phyloP scores from a whole-genome alignment of 352 stramenopile genomes.

The Phytopythium mirpurense region DNA sequence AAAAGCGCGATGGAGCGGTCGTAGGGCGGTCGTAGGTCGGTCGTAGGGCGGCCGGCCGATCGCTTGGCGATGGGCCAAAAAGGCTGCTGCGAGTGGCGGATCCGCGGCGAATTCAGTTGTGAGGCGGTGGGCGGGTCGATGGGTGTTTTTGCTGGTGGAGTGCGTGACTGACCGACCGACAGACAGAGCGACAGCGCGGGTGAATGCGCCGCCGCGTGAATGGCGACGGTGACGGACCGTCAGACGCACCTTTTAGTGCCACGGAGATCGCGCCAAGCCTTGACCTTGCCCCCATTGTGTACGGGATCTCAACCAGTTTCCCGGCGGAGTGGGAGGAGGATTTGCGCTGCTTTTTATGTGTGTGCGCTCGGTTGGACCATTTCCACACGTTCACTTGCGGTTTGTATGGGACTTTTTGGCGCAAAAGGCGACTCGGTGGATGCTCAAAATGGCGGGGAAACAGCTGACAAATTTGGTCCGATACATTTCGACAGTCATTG shows the following conservation, averaged over 20 bases:
- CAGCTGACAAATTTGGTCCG: too few species aligned
- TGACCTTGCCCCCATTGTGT: slow-evolving; percentile 6
- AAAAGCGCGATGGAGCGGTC: too few species aligned
- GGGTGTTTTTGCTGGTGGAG: too few species aligned
- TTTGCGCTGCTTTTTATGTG: not conserved
- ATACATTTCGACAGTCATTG: not conserved
- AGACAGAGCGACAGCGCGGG: not conserved
- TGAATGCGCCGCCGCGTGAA: slow-evolving; percentile 5
- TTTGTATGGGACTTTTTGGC: not conserved
- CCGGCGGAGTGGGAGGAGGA: slow-evolving; percentile 3
- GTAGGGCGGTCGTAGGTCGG: too few species aligned
- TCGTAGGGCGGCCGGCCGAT: too few species aligned
- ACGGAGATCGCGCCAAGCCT: not conserved
- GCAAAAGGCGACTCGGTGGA: not conserved
- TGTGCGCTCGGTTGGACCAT: slow-evolving; percentile 3
- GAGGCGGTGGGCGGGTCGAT: slow-evolving; percentile 7
- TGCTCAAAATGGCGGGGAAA: too few species aligned
- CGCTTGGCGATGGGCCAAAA: too few species aligned
- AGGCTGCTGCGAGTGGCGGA: too few species aligned
- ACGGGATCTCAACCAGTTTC: slow-evolving; percentile 8
- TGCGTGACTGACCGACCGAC: slow-evolving; percentile 3
- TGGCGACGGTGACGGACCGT: not conserved
- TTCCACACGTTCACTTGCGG: not conserved
- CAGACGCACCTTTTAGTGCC: slow-evolving; percentile 3
- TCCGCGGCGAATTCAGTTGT: slow-evolving; percentile 1